A percentile compares a stretch with the other conserved stretches of the same genome.
phyloP scores from a whole-genome alignment of 306 rosid species.

The Hippophae tibetana region DNA sequence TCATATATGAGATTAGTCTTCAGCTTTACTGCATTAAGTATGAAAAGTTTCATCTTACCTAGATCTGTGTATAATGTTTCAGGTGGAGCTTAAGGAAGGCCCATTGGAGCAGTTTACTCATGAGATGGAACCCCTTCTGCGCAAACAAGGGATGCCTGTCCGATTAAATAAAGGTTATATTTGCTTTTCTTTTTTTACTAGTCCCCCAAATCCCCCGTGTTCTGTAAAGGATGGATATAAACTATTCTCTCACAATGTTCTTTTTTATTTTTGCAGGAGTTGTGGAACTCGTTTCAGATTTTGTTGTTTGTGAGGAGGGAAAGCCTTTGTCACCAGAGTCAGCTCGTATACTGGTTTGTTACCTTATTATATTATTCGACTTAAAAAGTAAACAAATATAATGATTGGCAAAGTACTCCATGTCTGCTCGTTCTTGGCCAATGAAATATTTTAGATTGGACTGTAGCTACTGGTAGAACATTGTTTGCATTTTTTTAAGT shows the following conservation, averaged over 20 bases:
- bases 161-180: constrained; percentile 77
- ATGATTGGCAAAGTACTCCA: too few relatives aligned
- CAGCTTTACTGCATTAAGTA: neutral
- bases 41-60: neutral
- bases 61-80: constrained; percentile 2
- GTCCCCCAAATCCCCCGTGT: neutral
- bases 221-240: neutral
- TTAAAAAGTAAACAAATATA: neutral
- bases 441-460: too few relatives aligned
- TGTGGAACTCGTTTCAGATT: constrained; percentile 82
- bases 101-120: constrained; percentile 86
- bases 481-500: too few relatives aligned
- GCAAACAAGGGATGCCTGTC: constrained; percentile 96
- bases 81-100: constrained; percentile 95
- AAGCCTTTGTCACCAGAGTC: constrained; percentile 92
- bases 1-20: neutral
- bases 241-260: neutral
- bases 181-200: neutral
- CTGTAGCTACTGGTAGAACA: too few relatives aligned
- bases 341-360: constrained; percentile 66
- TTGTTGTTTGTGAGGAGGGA: constrained; percentile 82
- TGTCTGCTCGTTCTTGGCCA: too few relatives aligned
- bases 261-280: constrained; percentile 45
- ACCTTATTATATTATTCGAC: neutral
- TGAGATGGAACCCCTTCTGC: constrained; percentile 94